Percentiles rank a stretch among this genome's conserved stretches.
Conservation (phyloP, 2,329 filamentous ascomycete genomes). For the Ilyonectria sp. region DNA sequence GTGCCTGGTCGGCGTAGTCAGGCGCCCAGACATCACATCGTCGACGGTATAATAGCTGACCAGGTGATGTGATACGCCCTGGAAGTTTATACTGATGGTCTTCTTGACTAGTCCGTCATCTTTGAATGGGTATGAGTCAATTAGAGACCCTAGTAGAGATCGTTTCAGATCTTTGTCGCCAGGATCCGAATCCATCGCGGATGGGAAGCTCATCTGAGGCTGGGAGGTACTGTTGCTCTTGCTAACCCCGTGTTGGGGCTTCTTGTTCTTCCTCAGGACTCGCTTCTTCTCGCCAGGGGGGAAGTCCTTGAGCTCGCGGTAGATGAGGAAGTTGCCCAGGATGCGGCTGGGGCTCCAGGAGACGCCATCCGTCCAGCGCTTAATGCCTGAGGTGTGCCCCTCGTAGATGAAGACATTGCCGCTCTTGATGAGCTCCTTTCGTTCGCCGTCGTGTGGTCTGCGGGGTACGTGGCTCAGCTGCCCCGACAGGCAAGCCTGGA, state of each 20-base stretch:
- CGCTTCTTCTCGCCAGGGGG: conserved; percentile 88
- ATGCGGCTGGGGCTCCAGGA: conserved; percentile 93
- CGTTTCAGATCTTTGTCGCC: conserved; percentile 53
- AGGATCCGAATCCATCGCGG: conserved; percentile 33
- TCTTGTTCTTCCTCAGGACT: conserved; percentile 79
- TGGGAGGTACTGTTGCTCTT: conserved; percentile 52
- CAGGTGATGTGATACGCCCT: conserved; percentile 84
- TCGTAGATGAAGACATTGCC: conserved; percentile 94
- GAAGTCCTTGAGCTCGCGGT: conserved; percentile 85
- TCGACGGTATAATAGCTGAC: conserved; percentile 91
- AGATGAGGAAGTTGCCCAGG: conserved; percentile 87
- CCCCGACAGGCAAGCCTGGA: conserved; percentile 84
- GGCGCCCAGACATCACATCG: conserved; percentile 75
- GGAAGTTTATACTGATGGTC: conserved; percentile 85
- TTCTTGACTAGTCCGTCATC: conserved; percentile 89
- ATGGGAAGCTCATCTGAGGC: conserved; percentile 32
- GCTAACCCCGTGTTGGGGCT: conserved; percentile 50
- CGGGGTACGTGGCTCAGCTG: conserved; percentile 82
- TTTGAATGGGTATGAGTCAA: conserved; percentile 92
- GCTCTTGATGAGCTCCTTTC: conserved; percentile 82
- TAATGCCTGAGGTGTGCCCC: conserved; percentile 90
- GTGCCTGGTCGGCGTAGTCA: conserved; percentile 72
- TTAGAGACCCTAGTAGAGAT: conserved; percentile 81
- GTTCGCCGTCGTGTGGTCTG: conserved; percentile 88
- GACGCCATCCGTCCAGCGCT: conserved; percentile 93